Conservation (phyloP, 2,329 filamentous ascomycete genomes). For the Acrodontium crateriforme region DNA sequence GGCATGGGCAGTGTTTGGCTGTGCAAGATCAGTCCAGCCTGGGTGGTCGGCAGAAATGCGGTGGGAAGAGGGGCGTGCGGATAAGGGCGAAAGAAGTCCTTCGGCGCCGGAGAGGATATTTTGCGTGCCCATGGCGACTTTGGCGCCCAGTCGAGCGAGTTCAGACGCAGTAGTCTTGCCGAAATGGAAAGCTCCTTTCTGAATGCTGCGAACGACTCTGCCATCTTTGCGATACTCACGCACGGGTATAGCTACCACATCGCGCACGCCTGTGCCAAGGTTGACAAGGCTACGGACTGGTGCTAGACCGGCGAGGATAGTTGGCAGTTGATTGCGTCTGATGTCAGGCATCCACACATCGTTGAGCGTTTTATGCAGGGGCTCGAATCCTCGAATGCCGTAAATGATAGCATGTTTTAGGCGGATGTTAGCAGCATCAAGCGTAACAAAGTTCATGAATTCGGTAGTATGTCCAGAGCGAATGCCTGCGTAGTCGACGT, state of each 20-base stretch:
- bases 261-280: conserved; percentile 71
- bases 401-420: conserved; percentile 86
- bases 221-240: conserved; percentile 90
- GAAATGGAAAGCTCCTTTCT: conserved; percentile 81
- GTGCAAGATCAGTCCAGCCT: conserved; percentile 41
- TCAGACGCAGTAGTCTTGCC: conserved; percentile 88
- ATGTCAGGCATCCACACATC: conserved; percentile 96
- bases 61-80: conserved; percentile 6
- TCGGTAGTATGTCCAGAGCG: conserved; percentile 89
- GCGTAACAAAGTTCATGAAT: conserved; percentile 95
- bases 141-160: conserved; percentile 85
- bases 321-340: conserved; percentile 73
- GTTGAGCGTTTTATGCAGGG: conserved; percentile 77
- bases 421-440: conserved; percentile 77
- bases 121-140: conserved; percentile 87
- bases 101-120: conserved; percentile 85
- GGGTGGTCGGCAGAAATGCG: conserved; percentile 11
- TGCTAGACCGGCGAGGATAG: conserved; percentile 76
- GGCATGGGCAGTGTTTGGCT: no score
- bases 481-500: conserved; percentile 88
- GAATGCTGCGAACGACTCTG: conserved; percentile 76
- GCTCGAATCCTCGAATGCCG: conserved; percentile 79
- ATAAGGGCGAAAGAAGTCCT: conserved; percentile 46
- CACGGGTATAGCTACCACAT: conserved; percentile 80
- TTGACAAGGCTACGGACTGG: conserved; percentile 85